phyloP scores from a whole-genome alignment of 371 early-diverging fungal genomes.

The Mortierella sp. region DNA sequence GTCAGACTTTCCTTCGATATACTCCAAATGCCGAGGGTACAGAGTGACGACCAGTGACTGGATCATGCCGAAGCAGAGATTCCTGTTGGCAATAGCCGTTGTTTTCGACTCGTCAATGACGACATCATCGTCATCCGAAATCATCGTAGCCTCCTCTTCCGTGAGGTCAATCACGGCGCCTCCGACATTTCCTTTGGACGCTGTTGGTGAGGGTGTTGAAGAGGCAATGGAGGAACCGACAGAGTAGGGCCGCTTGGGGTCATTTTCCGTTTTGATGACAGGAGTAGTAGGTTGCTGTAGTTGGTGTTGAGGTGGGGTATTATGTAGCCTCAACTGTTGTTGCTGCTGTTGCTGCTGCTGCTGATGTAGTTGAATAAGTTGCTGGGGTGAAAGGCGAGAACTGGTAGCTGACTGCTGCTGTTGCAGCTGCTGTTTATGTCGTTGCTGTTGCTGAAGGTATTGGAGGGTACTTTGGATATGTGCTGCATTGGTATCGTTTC shows the following conservation, averaged over 20 bases:
- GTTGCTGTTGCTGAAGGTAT: conserved; percentile 12
- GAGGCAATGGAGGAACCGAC: conserved; percentile 12
- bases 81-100: conserved; percentile 50
- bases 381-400: background rate
- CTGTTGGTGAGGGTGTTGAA: conserved; percentile 30
- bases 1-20: conserved; percentile 43
- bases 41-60: conserved; percentile 56
- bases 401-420: background rate
- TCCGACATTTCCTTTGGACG: background rate
- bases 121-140: conserved; percentile 45
- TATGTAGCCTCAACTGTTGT: conserved; percentile 13
- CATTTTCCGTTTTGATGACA: background rate
- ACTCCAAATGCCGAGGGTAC: conserved; percentile 53
- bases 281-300: conserved; percentile 13
- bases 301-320: conserved; percentile 7
- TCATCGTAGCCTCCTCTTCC: conserved; percentile 23
- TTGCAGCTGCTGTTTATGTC: conserved; percentile 6
- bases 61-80: conserved; percentile 63
- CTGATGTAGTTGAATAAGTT: background rate
- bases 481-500: background rate
- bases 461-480: background rate
- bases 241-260: conserved; percentile 13
- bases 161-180: conserved; percentile 39
- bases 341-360: conserved; percentile 10
- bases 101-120: conserved; percentile 52